These are phyloP conservation scores for Calycina herbarum DNA, from an alignment of 2,329 filamentous ascomycete genomes.

Conservation along the genomic window DNA sequence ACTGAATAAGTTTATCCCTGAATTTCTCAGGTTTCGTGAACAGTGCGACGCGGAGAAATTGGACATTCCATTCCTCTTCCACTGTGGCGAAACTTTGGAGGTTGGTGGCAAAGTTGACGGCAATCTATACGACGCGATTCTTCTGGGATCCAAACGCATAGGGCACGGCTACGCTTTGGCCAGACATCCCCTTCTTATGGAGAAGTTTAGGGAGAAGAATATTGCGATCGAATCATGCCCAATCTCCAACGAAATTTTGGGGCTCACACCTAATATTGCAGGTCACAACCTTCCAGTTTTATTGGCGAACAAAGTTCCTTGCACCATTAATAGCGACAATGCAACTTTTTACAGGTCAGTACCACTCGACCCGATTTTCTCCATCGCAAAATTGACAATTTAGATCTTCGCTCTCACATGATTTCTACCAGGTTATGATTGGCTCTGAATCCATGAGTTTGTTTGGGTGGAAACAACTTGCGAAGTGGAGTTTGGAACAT, in stretches of 20 bases:
- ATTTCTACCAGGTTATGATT: conserved; percentile 76
- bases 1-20: conserved; percentile 53
- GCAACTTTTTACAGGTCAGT: conserved; percentile 68
- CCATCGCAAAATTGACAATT: conserved; percentile 17
- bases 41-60: conserved; percentile 49
- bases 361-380: not conserved
- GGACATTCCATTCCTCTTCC: conserved; percentile 71
- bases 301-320: conserved; percentile 71
- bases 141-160: conserved; percentile 67
- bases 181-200: conserved; percentile 65
- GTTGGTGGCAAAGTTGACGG: conserved; percentile 63
- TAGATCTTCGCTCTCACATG: conserved; percentile 70
- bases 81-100: conserved; percentile 74
- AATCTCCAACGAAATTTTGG: conserved; percentile 74
- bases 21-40: conserved; percentile 57
- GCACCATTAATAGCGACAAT: conserved; percentile 74
- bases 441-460: conserved; percentile 67
- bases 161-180: conserved; percentile 72
- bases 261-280: conserved; percentile 63
- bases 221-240: conserved; percentile 76
- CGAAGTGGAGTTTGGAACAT: conserved; percentile 62
- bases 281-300: conserved; percentile 69
- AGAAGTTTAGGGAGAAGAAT: conserved; percentile 60
- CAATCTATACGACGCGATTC: conserved; percentile 68
- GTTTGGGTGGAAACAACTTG: conserved; percentile 69